A percentile compares a stretch with the other conserved stretches of the same genome.
These are phyloP conservation scores for Sextonia rubra DNA, from an alignment of 164 flowering plant species.

Conservation along the genomic window DNA sequence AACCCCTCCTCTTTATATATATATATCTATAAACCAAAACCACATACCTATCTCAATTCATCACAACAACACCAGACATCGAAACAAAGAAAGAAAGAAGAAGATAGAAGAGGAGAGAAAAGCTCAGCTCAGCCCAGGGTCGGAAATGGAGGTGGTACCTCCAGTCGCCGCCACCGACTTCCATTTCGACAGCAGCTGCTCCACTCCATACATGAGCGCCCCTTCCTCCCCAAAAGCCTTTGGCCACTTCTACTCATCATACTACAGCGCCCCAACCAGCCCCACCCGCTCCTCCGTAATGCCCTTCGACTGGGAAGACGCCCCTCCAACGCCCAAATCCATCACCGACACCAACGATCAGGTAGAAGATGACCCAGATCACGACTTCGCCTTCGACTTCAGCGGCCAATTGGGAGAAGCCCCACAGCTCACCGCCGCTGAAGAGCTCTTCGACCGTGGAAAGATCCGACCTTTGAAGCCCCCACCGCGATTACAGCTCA, in stretches of 20 bases:
- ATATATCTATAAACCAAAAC: too few relatives aligned
- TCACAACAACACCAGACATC: neutral
- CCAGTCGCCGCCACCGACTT: conserved; percentile 16
- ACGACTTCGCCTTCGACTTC: conserved; percentile 62
- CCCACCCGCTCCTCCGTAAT: conserved; percentile 23
- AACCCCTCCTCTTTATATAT: neutral
- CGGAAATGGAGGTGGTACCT: conserved; percentile 27
- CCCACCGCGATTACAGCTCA: conserved; percentile 32
- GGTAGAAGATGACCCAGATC: conserved; percentile 8
- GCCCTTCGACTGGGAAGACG: conserved; percentile 48
- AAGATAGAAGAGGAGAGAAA: neutral
- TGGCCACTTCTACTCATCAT: conserved; percentile 16
- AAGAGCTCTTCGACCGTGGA: conserved; percentile 70
- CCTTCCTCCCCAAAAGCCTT: conserved; percentile 33
- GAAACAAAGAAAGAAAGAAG: neutral
- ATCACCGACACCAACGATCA: neutral
- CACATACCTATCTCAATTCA: too few relatives aligned
- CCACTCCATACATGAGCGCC: conserved; percentile 30
- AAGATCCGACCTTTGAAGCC: conserved; percentile 48
- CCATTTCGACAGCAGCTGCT: conserved; percentile 26
- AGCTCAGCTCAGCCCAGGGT: neutral
- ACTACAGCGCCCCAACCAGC: conserved; percentile 42
- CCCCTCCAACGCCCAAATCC: conserved; percentile 40
- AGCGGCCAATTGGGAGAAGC: conserved; percentile 31
- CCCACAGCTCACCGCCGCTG: conserved; percentile 40